Percentiles rank a stretch among this genome's conserved stretches.
Conservation (phyloP, 1,284 basidiomycete species). For the Trichosporon sp. region DNA sequence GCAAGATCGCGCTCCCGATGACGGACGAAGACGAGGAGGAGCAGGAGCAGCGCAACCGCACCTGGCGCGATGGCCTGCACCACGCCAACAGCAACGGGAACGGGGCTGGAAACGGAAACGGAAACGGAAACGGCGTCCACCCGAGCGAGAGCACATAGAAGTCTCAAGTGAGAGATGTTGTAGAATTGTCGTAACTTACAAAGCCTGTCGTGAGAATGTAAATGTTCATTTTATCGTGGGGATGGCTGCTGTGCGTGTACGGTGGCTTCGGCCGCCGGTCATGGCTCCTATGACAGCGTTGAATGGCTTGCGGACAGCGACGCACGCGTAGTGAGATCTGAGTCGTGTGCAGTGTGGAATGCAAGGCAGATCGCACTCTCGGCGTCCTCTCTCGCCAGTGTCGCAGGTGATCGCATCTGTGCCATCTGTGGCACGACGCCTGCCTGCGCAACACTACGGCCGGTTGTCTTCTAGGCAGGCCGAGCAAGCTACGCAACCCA, state of each 20-base stretch:
- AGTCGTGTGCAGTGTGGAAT: background rate
- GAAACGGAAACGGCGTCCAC: conserved; percentile 2
- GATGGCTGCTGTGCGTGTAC: too few species aligned
- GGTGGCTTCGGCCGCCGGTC: background rate
- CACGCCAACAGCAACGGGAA: background rate
- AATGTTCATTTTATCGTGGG: background rate
- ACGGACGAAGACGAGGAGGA: conserved; percentile 75
- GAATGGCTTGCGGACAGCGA: background rate
- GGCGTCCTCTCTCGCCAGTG: background rate
- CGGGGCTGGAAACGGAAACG: background rate
- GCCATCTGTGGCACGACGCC: background rate
- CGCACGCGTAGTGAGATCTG: background rate
- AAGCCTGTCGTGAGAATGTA: background rate
- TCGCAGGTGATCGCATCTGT: too few species aligned
- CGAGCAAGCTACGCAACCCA: background rate
- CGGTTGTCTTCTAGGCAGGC: background rate
- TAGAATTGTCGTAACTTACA: background rate
- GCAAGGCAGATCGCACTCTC: conserved; percentile 1
- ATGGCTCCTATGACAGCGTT: background rate
- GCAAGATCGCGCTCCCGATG: conserved; percentile 60
- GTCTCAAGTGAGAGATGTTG: background rate
- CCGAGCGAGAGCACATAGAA: conserved; percentile 6
- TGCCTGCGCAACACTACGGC: background rate
- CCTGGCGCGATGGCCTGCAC: conserved; percentile 4
- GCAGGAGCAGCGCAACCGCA: conserved; percentile 44